phyloP scores from a whole-genome alignment of 345 rosid species.

The Corymbia maculata region DNA sequence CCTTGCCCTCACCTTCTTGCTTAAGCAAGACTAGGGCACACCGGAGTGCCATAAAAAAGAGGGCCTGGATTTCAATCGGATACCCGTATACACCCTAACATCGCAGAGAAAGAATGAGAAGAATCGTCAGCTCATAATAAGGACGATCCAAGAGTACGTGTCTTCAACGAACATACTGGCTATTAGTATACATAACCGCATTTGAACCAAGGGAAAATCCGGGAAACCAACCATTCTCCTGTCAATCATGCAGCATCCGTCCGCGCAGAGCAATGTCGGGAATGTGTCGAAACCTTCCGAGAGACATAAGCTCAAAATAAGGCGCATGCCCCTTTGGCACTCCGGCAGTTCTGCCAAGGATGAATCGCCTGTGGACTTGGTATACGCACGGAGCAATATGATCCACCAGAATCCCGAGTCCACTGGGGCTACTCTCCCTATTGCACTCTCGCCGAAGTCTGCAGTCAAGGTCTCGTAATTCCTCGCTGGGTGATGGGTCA shows the following conservation, averaged over 20 bases:
- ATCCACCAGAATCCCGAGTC: conserved; percentile 96
- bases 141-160: background rate
- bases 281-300: conserved; percentile 85
- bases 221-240: conserved; percentile 62
- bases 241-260: conserved; percentile 81
- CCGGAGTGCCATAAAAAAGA: conserved; percentile 51
- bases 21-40: conserved; percentile 45
- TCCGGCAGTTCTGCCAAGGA: conserved; percentile 65
- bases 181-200: background rate
- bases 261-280: conserved; percentile 77
- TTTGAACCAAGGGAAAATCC: background rate
- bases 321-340: conserved; percentile 79
- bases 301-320: conserved; percentile 57
- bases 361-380: conserved; percentile 66
- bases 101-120: background rate
- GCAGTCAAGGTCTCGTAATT: conserved; percentile 53
- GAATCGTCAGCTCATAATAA: background rate
- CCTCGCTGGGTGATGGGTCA: conserved; percentile 49
- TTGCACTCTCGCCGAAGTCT: conserved; percentile 85
- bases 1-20: conserved; percentile 50
- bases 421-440: conserved; percentile 90
- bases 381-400: conserved; percentile 72
- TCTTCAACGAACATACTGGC: background rate
- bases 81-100: conserved; percentile 48
- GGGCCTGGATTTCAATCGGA: conserved; percentile 61